Evolutionary conservation across 441 rosid genomes (phyloP).

Genomic region (Macaranga tanarius): DNA sequence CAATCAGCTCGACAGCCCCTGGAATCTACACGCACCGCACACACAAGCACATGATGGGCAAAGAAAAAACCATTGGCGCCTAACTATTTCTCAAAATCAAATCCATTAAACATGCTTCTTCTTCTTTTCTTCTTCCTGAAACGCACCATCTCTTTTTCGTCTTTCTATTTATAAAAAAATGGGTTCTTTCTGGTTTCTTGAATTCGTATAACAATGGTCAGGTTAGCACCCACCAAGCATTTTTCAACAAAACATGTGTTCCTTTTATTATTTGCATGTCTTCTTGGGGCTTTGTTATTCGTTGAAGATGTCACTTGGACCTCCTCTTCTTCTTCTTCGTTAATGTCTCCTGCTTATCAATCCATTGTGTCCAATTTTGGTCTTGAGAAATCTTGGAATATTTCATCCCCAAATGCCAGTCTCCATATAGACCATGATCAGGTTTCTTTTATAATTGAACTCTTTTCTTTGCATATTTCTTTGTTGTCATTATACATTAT

Average conservation of each 20-base stretch:
- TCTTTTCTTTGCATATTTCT: neutral
- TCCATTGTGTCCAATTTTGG: conserved; percentile 44
- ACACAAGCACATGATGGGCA: too few relatives aligned
- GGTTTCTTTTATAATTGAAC: conserved; percentile 23
- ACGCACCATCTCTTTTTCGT: too few relatives aligned
- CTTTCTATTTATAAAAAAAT: conserved; percentile 11
- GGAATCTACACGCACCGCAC: too few relatives aligned
- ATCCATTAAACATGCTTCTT: neutral
- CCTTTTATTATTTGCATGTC: conserved; percentile 31
- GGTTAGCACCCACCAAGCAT: conserved; percentile 25
- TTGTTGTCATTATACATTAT: too few relatives aligned
- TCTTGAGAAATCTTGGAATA: conserved; percentile 22
- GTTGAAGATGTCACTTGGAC: conserved; percentile 46
- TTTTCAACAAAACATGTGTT: conserved; percentile 37
- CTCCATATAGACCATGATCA: conserved; percentile 8
- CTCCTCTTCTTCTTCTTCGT: conserved; percentile 34
- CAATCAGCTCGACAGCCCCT: too few relatives aligned
- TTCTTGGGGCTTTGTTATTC: conserved; percentile 45
- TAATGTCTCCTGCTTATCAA: conserved; percentile 28
- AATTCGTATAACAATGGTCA: conserved; percentile 37
- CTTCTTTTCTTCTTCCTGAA: too few relatives aligned
- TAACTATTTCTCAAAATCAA: conserved; percentile 26
- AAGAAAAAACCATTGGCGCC: conserved; percentile 66
- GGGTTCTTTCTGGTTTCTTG: conserved; percentile 16
- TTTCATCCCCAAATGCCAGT: conserved; percentile 27